These are phyloP conservation scores for Mucor lusitanicus DNA, from an alignment of 371 early-diverging fungal genomes.

Conservation along the genomic window DNA sequence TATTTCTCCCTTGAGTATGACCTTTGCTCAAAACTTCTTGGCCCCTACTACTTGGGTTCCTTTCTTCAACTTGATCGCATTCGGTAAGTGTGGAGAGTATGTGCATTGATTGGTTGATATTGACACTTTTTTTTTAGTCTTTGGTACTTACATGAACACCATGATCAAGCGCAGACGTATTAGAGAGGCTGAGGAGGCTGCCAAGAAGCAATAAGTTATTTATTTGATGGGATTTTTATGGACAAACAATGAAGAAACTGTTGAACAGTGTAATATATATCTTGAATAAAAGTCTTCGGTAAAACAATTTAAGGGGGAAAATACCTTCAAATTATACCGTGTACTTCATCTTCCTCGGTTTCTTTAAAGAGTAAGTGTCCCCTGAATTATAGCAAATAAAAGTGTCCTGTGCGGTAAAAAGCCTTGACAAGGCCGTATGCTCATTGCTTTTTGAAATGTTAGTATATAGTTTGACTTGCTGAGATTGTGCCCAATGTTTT, in stretches of 20 bases:
- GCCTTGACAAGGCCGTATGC: background rate
- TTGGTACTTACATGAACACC: slow-evolving; percentile 84
- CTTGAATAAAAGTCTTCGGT: background rate
- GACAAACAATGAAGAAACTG: background rate
- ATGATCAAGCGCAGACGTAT: slow-evolving; percentile 68
- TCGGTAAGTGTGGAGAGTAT: slow-evolving; percentile 42
- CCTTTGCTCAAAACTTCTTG: slow-evolving; percentile 77
- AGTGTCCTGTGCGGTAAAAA: background rate
- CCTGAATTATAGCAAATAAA: background rate
- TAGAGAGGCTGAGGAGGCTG: slow-evolving; percentile 38
- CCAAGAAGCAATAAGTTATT: slow-evolving; percentile 35
- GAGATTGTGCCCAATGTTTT: background rate
- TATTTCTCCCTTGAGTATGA: slow-evolving; percentile 75
- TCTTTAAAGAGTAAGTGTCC: background rate
- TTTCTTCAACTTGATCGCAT: slow-evolving; percentile 85
- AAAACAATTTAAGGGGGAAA: background rate
- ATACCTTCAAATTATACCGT: background rate
- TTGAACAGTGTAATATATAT: background rate
- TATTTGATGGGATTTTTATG: background rate
- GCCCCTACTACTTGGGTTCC: slow-evolving; percentile 85
- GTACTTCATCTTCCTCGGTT: background rate
- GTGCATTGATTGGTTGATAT: background rate
- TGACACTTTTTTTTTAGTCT: slow-evolving; percentile 35
- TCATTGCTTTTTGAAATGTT: background rate
- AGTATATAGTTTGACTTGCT: background rate